Conservation (phyloP, 768 basidiomycete species). For the Phaeolepiota aurea region DNA sequence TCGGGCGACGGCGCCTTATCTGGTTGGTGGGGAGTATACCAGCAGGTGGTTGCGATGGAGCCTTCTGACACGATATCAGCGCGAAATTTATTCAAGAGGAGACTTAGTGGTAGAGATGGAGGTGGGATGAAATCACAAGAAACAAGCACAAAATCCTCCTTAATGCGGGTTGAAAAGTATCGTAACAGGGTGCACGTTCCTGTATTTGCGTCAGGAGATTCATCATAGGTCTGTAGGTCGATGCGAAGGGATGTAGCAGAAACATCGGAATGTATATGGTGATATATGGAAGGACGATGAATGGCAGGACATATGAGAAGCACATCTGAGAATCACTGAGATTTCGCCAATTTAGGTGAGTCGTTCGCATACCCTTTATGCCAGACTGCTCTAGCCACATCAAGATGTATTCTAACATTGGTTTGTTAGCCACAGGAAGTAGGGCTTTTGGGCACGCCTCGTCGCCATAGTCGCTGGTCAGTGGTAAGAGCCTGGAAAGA, state of each 20-base stretch:
- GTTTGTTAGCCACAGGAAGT: slow-evolving; percentile 80
- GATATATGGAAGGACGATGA: slow-evolving; percentile 69
- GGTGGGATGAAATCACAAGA: slow-evolving; percentile 90
- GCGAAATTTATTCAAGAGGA: slow-evolving; percentile 77
- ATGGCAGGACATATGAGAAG: slow-evolving; percentile 77
- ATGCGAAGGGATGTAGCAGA: slow-evolving; percentile 61
- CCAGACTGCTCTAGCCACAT: slow-evolving; percentile 86
- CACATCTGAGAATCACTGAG: no score
- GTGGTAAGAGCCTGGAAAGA: slow-evolving; percentile 51
- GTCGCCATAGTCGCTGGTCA: slow-evolving; percentile 74
- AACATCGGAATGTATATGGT: slow-evolving; percentile 77
- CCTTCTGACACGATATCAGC: slow-evolving; percentile 57
- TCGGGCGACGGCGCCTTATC: slow-evolving; percentile 53
- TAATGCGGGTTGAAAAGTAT: slow-evolving; percentile 69
- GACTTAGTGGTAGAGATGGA: slow-evolving; percentile 55
- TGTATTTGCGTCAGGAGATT: slow-evolving; percentile 52
- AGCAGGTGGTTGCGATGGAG: slow-evolving; percentile 58
- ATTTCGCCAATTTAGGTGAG: slow-evolving; percentile 4
- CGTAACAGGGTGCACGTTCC: slow-evolving; percentile 74
- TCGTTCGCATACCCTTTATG: slow-evolving; percentile 72
- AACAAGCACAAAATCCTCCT: slow-evolving; percentile 80
- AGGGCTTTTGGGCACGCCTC: slow-evolving; percentile 82
- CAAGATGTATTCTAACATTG: slow-evolving; percentile 77
- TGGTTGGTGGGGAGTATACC: slow-evolving; percentile 41
- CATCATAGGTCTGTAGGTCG: slow-evolving; percentile 76